Percentiles rank a stretch among this genome's conserved stretches.
Evolutionary conservation across 116 monocot genomes (phyloP).

Genomic region (Iris pallida): DNA sequence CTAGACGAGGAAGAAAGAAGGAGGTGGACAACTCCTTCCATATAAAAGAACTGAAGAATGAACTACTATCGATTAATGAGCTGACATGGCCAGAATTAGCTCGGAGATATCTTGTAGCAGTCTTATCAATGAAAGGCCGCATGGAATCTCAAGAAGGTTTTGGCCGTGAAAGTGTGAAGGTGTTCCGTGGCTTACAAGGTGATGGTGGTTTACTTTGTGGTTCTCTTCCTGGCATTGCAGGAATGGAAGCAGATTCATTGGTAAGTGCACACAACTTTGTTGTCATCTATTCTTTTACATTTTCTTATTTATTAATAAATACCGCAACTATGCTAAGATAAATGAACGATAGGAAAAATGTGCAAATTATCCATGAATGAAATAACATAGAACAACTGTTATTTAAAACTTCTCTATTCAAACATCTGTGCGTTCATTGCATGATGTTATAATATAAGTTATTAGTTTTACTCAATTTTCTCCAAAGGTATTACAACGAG

Average conservation of each 20-base stretch:
- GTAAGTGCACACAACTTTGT: constrained; percentile 38
- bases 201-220: constrained; percentile 96
- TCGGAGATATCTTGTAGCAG: constrained; percentile 77
- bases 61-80: constrained; percentile 62
- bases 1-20: constrained; percentile 81
- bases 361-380: no score
- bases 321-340: background rate
- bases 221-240: constrained; percentile 77
- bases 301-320: background rate
- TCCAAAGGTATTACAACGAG: no score
- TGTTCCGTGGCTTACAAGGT: constrained; percentile 86
- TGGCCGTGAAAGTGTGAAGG: constrained; percentile 68
- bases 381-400: no score
- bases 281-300: background rate
- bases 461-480: no score
- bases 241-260: constrained; percentile 95
- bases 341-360: no score
- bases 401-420: no score
- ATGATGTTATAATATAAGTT: no score
- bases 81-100: constrained; percentile 97
- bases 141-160: constrained; percentile 60
- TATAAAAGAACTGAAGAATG: constrained; percentile 55
- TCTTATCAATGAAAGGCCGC: constrained; percentile 48
- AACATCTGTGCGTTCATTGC: no score
- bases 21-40: constrained; percentile 43